These are phyloP conservation scores for Turritis glabra DNA, from an alignment of 345 rosid species.

Conservation along the genomic window DNA sequence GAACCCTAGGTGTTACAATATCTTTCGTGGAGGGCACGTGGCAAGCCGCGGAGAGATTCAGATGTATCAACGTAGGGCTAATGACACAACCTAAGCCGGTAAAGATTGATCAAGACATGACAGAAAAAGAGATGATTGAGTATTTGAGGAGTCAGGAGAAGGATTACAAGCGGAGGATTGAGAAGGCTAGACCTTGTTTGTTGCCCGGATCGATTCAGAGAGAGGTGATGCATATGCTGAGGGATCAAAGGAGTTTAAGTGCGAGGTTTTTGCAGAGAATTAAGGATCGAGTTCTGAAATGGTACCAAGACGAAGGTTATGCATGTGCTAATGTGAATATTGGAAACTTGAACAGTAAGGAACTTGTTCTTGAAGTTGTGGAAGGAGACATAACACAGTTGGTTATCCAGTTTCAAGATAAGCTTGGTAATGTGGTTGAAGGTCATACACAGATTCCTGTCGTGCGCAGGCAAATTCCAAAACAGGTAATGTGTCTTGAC, in stretches of 20 bases:
- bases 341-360: constrained; percentile 69
- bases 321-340: constrained; percentile 72
- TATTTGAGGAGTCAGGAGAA: constrained; percentile 66
- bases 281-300: constrained; percentile 68
- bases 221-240: constrained; percentile 69
- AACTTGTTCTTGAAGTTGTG: constrained; percentile 72
- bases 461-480: constrained; percentile 70
- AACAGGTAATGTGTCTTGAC: constrained; percentile 45
- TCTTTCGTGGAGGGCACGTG: constrained; percentile 72
- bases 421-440: constrained; percentile 86
- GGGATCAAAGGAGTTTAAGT: constrained; percentile 64
- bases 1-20: constrained; percentile 56
- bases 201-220: constrained; percentile 47
- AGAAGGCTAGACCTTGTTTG: constrained; percentile 72
- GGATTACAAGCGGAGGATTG: constrained; percentile 75
- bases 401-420: constrained; percentile 71
- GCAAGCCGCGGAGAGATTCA: constrained; percentile 62
- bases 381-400: constrained; percentile 88
- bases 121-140: constrained; percentile 80
- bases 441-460: constrained; percentile 71
- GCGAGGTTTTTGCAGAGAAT: constrained; percentile 77
- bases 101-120: constrained; percentile 77
- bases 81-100: constrained; percentile 70
- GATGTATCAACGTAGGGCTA: constrained; percentile 81
- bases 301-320: constrained; percentile 91